These are phyloP conservation scores for Phyllosticta citriasiana DNA, from an alignment of 2,329 filamentous ascomycete genomes.

Conservation along the genomic window DNA sequence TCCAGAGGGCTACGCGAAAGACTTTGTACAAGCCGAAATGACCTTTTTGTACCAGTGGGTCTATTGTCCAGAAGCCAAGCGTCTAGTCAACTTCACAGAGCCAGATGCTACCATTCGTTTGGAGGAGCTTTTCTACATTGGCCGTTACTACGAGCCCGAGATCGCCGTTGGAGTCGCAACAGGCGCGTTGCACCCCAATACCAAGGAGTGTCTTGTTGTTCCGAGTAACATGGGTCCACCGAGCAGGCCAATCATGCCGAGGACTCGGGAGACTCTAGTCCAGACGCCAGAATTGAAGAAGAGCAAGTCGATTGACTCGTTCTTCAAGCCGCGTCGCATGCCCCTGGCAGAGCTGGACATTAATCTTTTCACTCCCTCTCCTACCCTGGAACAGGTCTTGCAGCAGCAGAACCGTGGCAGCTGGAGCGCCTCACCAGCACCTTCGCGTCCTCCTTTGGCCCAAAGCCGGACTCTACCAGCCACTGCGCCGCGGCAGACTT, in stretches of 20 bases:
- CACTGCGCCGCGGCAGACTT: conserved; percentile 25
- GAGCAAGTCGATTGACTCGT: conserved; percentile 51
- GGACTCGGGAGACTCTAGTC: conserved; percentile 16
- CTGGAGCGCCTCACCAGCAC: conserved; percentile 45
- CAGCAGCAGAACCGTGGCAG: conserved; percentile 40
- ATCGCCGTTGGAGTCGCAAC: conserved; percentile 64
- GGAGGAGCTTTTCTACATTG: conserved; percentile 72
- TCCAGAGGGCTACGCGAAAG: conserved; percentile 68
- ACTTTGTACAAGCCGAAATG: conserved; percentile 77
- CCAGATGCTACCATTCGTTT: conserved; percentile 53
- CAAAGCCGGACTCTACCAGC: conserved; percentile 18
- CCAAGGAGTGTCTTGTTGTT: conserved; percentile 45
- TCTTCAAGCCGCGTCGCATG: conserved; percentile 54
- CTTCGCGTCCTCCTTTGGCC: conserved; percentile 25
- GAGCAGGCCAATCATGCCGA: conserved; percentile 28
- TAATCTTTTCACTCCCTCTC: conserved; percentile 57
- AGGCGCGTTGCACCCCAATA: conserved; percentile 83
- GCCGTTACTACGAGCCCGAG: conserved; percentile 57
- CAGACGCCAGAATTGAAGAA: conserved; percentile 46
- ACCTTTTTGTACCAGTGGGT: conserved; percentile 95
- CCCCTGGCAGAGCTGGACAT: conserved; percentile 59
- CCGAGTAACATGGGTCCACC: background rate
- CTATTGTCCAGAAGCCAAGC: conserved; percentile 64
- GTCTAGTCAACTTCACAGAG: conserved; percentile 66
- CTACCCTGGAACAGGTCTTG: conserved; percentile 51